A percentile compares a stretch with the other conserved stretches of the same genome.
phyloP scores from a whole-genome alignment of 2,329 filamentous ascomycete species.

The Rhynchosporium secalis region DNA sequence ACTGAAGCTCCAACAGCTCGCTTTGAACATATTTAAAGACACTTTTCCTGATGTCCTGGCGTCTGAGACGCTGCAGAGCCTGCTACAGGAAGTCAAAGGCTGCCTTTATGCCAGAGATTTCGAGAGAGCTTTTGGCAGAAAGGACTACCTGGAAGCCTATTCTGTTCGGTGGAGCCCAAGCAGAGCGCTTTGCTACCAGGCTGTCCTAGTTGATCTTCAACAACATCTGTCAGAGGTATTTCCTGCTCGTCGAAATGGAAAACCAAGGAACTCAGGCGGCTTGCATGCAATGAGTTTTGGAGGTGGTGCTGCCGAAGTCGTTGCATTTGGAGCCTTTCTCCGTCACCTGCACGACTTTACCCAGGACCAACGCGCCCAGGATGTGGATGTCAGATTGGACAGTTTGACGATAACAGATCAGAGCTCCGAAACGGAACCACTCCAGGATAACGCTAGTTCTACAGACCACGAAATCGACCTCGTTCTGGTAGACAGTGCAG shows the following conservation, averaged over 20 bases:
- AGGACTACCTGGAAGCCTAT: conserved; percentile 76
- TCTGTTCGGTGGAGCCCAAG: conserved; percentile 89
- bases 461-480: conserved; percentile 43
- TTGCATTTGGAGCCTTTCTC: conserved; percentile 58
- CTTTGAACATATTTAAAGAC: conserved; percentile 71
- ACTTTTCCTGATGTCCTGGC: conserved; percentile 57
- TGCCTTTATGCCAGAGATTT: conserved; percentile 89
- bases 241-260: conserved; percentile 1
- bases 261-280: not conserved
- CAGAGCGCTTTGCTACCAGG: conserved; percentile 77
- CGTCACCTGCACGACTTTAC: conserved; percentile 39
- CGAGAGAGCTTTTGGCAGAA: conserved; percentile 69
- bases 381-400: conserved; percentile 16
- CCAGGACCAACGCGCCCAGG: conserved; percentile 13
- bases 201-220: conserved; percentile 46
- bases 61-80: conserved; percentile 49
- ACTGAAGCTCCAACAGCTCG: conserved; percentile 61
- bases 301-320: conserved; percentile 62
- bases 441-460: not conserved
- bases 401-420: conserved; percentile 20
- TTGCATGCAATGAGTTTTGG: conserved; percentile 35
- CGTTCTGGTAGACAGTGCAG: conserved; percentile 76
- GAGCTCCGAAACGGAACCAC: not conserved
- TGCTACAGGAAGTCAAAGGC: conserved; percentile 80
- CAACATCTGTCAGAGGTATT: conserved; percentile 28